These are phyloP conservation scores for Cruciata laevipes DNA, from an alignment of 257 asterid species.

Conservation along the genomic window DNA sequence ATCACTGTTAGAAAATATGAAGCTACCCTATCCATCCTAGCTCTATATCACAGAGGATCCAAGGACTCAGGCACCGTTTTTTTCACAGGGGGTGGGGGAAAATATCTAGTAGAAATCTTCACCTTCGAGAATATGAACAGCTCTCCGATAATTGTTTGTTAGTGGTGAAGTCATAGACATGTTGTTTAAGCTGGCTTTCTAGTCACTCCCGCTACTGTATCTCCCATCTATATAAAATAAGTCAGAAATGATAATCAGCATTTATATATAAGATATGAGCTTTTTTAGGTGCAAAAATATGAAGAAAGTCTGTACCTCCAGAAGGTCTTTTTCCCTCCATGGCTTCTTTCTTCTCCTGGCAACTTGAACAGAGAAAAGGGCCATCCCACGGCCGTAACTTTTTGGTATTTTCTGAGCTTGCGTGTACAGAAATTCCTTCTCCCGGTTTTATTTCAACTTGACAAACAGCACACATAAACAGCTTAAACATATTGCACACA, in stretches of 20 bases:
- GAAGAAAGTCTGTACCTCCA: constrained; percentile 47
- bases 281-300: constrained; percentile 5
- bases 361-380: constrained; percentile 86
- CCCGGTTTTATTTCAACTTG: constrained; percentile 91
- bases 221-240: constrained; percentile 46
- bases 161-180: constrained; percentile 12
- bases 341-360: constrained; percentile 95
- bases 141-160: constrained; percentile 21
- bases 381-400: constrained; percentile 96
- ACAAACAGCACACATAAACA: constrained; percentile 91
- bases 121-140: constrained; percentile 33
- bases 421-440: constrained; percentile 81
- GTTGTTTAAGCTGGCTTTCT: constrained; percentile 20
- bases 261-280: constrained; percentile 9
- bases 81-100: constrained; percentile 13
- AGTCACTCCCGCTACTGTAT: constrained; percentile 79
- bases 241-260: constrained; percentile 13
- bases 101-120: constrained; percentile 21
- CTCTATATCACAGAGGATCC: constrained; percentile 43
- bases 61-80: constrained; percentile 21
- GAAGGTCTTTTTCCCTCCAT: constrained; percentile 89
- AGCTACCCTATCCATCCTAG: constrained; percentile 29
- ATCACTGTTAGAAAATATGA: constrained; percentile 21
- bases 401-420: constrained; percentile 41
- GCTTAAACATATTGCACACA: constrained; percentile 86